Evolutionary conservation across 2,329 filamentous ascomycete genomes (phyloP).

Genomic region (Aspergillus fischeri): DNA sequence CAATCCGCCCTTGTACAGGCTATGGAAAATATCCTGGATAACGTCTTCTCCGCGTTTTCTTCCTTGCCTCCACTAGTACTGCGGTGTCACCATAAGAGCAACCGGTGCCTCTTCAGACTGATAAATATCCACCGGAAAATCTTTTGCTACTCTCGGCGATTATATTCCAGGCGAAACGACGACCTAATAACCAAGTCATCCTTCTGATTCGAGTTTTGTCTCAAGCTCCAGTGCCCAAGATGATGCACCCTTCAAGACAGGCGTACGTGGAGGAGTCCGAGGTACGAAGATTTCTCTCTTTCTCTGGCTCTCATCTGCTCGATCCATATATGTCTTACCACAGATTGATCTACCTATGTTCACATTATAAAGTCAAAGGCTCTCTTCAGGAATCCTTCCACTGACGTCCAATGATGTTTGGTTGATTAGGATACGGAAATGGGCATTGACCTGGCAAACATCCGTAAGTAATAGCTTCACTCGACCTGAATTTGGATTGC

Average conservation of each 20-base stretch:
- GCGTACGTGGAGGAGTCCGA: constrained; percentile 88
- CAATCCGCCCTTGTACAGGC: neutral
- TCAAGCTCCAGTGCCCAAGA: constrained; percentile 28
- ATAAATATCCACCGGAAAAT: neutral
- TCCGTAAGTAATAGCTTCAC: constrained; percentile 50
- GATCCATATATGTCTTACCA: constrained; percentile 1
- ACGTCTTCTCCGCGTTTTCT: neutral
- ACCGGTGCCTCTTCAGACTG: neutral
- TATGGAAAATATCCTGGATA: neutral
- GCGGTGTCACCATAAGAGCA: neutral
- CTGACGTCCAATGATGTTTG: constrained; percentile 17
- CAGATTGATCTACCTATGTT: neutral
- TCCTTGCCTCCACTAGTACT: neutral
- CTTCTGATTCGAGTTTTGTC: neutral
- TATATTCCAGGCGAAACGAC: neutral
- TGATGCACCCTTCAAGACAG: constrained; percentile 81
- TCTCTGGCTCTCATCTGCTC: constrained; percentile 2
- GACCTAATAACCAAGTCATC: neutral
- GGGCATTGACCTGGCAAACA: constrained; percentile 59
- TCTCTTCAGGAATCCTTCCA: constrained; percentile 7
- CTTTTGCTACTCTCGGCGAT: neutral
- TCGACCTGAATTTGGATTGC: constrained; percentile 1
- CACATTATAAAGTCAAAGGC: neutral
- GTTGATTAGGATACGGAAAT: constrained; percentile 48
- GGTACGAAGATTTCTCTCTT: constrained; percentile 47